Evolutionary conservation across 768 basidiomycete genomes (phyloP), one percentile per base, ranked within the genome.

Genomic region (Leccinum aurantiacum): DNA sequence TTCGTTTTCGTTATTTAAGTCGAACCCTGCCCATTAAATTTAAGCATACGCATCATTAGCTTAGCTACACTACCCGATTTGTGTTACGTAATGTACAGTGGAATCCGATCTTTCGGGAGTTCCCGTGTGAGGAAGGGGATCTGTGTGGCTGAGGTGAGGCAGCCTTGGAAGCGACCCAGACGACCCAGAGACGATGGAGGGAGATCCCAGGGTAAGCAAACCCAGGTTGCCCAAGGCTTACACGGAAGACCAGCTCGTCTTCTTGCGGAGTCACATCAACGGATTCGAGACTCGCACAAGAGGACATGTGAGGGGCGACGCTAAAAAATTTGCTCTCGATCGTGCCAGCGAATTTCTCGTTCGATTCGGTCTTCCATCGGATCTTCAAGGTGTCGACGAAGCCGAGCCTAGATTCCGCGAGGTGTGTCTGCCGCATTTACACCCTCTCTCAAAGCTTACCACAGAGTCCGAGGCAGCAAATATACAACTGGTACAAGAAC

Each of bases 401-500:
- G 77, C 82, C 5, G 84, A 86, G 54, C 77, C 82, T 27, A 76
- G 82, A 58, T 87, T 86, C 69, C 82, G 82, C 64, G 86, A 87
- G 82, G 85, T 83, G 66, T 41, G 74, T 53, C 44, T 10, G n/a
- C 5, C 7, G 8, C 9, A 10, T 37, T 3, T n/a, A 24, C 17
- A 33, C 29, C 1, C 24, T 13, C 37, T 24, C 19, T 19, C 1
- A 3, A 29, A 1, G 22, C 63, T 33, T 6, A 50, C 25, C 24
- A 19, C 19, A 10, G 4, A 41, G 9, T 37, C 25, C 4, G 9
- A 29, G 14, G 5, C 38, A 86, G 85, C 84, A 86, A 82, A 84
- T 87, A 59, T 87, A 87, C 75, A 87, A 86, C 65, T 88, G 86
- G 86, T 87, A 85, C 74, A 87, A 87, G 74, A 87, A 87, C 70